Conservation (phyloP, 768 basidiomycete species). For the Royoungia palumana region DNA sequence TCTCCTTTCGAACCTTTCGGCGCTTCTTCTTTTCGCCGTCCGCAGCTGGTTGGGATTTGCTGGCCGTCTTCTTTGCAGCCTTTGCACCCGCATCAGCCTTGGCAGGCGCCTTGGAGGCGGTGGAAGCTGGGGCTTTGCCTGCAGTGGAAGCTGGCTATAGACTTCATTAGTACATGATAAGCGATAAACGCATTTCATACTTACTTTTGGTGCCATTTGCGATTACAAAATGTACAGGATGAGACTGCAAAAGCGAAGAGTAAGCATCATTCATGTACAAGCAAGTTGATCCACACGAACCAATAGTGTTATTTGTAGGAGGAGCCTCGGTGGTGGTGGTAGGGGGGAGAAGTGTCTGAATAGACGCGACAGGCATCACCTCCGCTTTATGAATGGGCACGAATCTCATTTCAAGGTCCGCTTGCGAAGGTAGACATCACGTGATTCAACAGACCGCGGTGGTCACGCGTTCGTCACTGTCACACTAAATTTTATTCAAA, state of each 20-base stretch:
- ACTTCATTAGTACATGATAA: constrained; percentile 8
- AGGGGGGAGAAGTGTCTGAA: constrained; percentile 23
- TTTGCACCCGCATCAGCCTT: constrained; percentile 42
- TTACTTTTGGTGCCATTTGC: constrained; percentile 39
- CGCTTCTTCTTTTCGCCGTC: constrained; percentile 79
- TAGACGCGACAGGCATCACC: constrained; percentile 27
- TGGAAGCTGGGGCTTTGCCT: constrained; percentile 46
- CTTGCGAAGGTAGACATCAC: constrained; percentile 24
- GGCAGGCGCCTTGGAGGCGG: constrained; percentile 58
- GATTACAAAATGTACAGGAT: constrained; percentile 33
- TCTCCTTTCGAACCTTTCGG: constrained; percentile 77
- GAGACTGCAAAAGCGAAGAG: constrained; percentile 12
- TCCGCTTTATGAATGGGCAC: constrained; percentile 35
- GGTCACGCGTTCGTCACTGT: constrained; percentile 33
- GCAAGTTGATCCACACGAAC: constrained; percentile 14
- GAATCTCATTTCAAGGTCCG: constrained; percentile 34
- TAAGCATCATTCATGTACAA: constrained; percentile 14
- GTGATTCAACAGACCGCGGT: constrained; percentile 36
- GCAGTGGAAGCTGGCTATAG: constrained; percentile 41
- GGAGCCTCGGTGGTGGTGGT: constrained; percentile 28
- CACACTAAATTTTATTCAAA: no score
- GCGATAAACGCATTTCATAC: constrained; percentile 8
- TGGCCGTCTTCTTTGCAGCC: constrained; percentile 60
- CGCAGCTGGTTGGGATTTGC: constrained; percentile 48
- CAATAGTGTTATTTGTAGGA: constrained; percentile 20